phyloP scores from a whole-genome alignment of 2,329 filamentous ascomycete genomes.

The Alternaria infectoria region DNA sequence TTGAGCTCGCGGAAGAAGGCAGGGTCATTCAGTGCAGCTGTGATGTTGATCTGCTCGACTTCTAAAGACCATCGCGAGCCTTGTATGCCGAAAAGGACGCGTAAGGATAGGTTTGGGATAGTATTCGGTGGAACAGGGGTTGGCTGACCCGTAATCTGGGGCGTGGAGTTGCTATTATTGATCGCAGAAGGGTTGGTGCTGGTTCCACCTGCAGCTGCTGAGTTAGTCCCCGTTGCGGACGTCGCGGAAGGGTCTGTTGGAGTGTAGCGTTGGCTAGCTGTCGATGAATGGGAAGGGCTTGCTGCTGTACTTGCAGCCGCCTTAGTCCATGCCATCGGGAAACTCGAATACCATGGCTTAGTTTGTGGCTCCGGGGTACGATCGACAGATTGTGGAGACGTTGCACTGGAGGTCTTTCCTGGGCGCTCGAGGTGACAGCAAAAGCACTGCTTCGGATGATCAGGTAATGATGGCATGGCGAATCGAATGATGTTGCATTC shows the following conservation, averaged over 20 bases:
- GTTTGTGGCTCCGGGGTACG: too few species aligned
- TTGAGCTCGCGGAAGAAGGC: neutral
- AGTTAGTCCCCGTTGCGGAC: too few species aligned
- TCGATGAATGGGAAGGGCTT: too few species aligned
- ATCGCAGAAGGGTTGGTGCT: fast-evolving
- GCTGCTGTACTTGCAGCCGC: too few species aligned
- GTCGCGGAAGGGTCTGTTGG: neutral
- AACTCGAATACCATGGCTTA: too few species aligned
- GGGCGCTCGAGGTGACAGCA: neutral
- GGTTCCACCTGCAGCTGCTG: neutral
- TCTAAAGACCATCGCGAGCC: neutral
- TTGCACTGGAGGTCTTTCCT: fast-evolving
- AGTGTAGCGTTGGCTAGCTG: neutral
- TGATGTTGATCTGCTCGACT: neutral
- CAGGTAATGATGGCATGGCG: neutral
- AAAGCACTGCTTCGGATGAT: neutral
- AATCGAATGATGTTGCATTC: fast-evolving
- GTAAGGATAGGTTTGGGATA: neutral
- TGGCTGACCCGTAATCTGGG: neutral
- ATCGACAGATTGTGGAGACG: too few species aligned
- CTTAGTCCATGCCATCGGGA: too few species aligned
- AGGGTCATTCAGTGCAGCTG: neutral
- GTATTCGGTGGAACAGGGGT: fast-evolving
- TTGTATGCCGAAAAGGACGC: neutral
- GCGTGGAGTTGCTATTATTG: fast-evolving